Percentiles rank a stretch among this genome's conserved stretches.
phyloP scores from a whole-genome alignment of 768 basidiomycete species.

The Daedaleopsis nitida region DNA sequence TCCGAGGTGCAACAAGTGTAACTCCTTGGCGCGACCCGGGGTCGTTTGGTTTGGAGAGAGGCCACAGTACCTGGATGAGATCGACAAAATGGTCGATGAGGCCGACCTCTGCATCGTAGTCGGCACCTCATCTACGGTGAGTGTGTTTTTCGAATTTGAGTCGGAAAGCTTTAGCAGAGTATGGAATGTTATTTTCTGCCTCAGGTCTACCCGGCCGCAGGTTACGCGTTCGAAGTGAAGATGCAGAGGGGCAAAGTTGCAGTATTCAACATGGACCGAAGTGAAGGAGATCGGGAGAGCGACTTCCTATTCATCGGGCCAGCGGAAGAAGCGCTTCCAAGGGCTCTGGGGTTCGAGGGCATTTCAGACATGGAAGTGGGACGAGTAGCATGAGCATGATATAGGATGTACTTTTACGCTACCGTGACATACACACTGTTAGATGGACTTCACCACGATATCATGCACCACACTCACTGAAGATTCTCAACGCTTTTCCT shows the following conservation, averaged over 20 bases:
- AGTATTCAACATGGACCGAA: constrained; percentile 37
- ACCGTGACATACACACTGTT: background rate
- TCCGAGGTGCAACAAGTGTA: constrained; percentile 36
- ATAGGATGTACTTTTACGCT: constrained; percentile 3
- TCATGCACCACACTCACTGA: background rate
- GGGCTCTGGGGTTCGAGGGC: constrained; percentile 34
- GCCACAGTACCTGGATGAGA: constrained; percentile 31
- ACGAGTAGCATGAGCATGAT: background rate
- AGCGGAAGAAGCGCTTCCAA: constrained; percentile 48
- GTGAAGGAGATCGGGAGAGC: constrained; percentile 40
- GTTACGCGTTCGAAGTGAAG: constrained; percentile 29
- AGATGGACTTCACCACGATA: background rate
- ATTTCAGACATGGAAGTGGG: constrained; percentile 4
- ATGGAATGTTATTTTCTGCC: too few species aligned
- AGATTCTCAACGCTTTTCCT: background rate
- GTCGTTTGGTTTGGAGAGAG: constrained; percentile 48
- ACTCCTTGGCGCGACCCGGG: constrained; percentile 36
- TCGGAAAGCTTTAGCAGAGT: too few species aligned
- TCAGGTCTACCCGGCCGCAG: constrained; percentile 39
- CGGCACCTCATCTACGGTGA: constrained; percentile 41
- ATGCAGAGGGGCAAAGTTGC: constrained; percentile 38
- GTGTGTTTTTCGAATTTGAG: constrained; percentile 15
- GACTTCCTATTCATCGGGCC: constrained; percentile 54
- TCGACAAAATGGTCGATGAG: constrained; percentile 28
- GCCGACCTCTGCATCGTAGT: constrained; percentile 42